These are phyloP conservation scores for Eucommia ulmoides DNA, from an alignment of 257 asterid genomes.

Conservation along the genomic window DNA sequence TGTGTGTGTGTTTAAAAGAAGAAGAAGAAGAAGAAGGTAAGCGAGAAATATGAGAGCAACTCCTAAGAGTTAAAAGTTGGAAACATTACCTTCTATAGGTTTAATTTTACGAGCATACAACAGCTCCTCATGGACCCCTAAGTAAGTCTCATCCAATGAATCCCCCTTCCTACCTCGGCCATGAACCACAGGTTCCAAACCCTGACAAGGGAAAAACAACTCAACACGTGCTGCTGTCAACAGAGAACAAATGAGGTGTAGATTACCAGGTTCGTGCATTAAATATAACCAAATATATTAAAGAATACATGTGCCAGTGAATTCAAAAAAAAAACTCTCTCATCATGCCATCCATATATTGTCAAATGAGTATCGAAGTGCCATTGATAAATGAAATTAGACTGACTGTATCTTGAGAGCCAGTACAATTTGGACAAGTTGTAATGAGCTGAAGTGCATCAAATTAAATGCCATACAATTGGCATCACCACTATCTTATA, in stretches of 20 bases:
- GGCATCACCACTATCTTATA: too few species aligned
- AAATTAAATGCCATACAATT: not conserved
- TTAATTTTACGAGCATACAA: conserved; percentile 83
- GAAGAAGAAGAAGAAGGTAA: not conserved
- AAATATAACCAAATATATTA: too few species aligned
- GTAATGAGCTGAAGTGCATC: not conserved
- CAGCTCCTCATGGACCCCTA: conserved; percentile 75
- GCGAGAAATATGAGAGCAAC: not conserved
- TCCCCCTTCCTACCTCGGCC: conserved; percentile 90
- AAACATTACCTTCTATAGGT: conserved; percentile 73
- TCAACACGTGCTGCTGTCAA: too few species aligned
- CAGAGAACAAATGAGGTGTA: too few species aligned
- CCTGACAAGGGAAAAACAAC: conserved; percentile 29
- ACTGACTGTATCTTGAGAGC: not conserved
- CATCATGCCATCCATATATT: too few species aligned
- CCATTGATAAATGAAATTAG: not conserved
- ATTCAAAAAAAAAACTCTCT: not conserved
- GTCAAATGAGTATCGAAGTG: not conserved
- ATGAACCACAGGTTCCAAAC: conserved; percentile 72
- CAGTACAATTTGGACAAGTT: not conserved
- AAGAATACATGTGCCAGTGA: not conserved
- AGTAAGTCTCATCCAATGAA: conserved; percentile 72
- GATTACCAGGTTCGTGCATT: not conserved
- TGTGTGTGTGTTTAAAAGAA: too few species aligned
- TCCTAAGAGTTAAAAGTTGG: conserved; percentile 3